A percentile compares a stretch with the other conserved stretches of the same genome.
These are phyloP conservation scores for Mortierella sp. DNA, from an alignment of 371 early-diverging fungal genomes.

Conservation along the genomic window DNA sequence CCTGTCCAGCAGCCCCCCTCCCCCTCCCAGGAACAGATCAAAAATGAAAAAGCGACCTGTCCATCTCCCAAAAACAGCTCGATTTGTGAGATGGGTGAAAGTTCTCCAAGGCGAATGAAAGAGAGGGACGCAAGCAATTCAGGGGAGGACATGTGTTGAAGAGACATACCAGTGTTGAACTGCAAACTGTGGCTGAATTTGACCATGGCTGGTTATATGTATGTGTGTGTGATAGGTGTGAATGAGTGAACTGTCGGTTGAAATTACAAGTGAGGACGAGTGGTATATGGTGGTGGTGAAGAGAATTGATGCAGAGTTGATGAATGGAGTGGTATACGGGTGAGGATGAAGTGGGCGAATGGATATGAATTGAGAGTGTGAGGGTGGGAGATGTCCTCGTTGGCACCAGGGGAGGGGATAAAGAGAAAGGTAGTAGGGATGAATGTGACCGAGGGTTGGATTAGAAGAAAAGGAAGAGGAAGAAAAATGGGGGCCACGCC, in stretches of 20 bases:
- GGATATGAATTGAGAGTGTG: background rate
- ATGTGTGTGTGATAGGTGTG: background rate
- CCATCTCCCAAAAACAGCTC: slow-evolving; percentile 7
- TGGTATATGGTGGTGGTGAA: background rate
- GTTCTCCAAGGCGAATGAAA: background rate
- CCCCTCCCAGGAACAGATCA: slow-evolving; percentile 4
- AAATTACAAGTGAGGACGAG: background rate
- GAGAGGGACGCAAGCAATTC: background rate
- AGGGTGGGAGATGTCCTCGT: slow-evolving; percentile 11
- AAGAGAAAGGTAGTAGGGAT: background rate
- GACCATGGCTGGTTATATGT: slow-evolving; percentile 32
- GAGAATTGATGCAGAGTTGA: background rate
- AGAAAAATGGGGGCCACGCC: background rate
- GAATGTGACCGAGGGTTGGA: slow-evolving; percentile 1
- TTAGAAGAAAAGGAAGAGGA: background rate
- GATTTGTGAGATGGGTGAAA: background rate
- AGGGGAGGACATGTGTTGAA: background rate
- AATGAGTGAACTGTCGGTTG: background rate
- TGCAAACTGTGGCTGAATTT: slow-evolving; percentile 58
- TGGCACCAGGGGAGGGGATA: background rate
- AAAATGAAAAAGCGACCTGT: slow-evolving; percentile 10
- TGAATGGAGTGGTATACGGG: slow-evolving; percentile 2
- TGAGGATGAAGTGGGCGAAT: background rate
- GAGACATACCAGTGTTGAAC: slow-evolving; percentile 55
- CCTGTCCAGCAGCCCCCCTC: background rate